Conservation (phyloP, 495 filamentous ascomycete species). For the Extremus antarcticus region DNA sequence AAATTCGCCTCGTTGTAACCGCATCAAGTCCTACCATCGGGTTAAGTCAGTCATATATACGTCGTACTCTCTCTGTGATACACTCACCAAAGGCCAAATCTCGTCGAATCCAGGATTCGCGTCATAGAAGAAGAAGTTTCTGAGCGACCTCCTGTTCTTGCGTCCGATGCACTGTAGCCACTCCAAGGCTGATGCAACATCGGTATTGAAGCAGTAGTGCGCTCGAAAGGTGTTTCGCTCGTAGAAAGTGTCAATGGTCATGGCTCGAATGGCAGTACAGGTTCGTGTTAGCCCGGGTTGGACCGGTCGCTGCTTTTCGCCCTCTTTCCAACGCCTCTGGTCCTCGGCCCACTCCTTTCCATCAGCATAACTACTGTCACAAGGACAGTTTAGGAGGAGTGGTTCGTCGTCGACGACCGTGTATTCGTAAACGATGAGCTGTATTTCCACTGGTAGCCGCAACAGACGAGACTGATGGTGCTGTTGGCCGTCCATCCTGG, state of each 20-base stretch:
- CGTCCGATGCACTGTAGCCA: not conserved
- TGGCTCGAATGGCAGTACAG: not conserved
- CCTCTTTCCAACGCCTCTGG: not conserved
- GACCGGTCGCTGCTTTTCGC: not conserved
- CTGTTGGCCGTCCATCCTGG: not conserved
- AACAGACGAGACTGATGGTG: not conserved
- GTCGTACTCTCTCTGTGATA: too few relatives aligned
- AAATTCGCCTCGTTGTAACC: too few relatives aligned
- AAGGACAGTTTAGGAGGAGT: not conserved
- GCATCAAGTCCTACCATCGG: not conserved
- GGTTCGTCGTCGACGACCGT: not conserved
- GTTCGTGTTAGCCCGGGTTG: not conserved
- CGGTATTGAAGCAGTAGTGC: not conserved
- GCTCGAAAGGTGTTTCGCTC: not conserved
- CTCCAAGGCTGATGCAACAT: not conserved
- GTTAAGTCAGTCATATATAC: too few relatives aligned
- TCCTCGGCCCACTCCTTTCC: not conserved
- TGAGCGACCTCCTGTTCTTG: not conserved
- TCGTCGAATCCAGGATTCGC: not conserved
- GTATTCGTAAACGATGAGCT: not conserved
- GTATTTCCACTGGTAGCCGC: not conserved
- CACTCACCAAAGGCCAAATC: not conserved
- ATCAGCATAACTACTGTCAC: not conserved
- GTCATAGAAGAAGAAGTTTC: not conserved
- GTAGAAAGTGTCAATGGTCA: not conserved